Conservation (phyloP, 192 early-diverging fungal genomes). For the Haplosporangium gracile region DNA sequence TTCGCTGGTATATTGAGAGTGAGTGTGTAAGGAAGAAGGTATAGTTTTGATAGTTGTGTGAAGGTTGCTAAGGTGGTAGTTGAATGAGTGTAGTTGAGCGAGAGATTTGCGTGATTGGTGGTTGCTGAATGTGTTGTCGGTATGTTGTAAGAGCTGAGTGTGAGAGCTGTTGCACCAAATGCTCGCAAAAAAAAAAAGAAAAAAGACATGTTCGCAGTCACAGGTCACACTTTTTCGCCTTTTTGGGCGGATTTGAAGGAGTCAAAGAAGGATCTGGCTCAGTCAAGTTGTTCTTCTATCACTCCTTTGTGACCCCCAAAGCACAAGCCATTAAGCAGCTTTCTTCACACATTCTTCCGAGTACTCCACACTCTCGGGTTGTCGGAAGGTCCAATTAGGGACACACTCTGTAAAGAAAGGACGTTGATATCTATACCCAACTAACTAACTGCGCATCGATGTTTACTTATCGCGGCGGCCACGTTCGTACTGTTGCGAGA, state of each 20-base stretch:
- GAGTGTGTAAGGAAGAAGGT: not conserved
- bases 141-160: not conserved
- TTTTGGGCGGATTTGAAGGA: not conserved
- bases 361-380: not conserved
- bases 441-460: not conserved
- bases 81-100: not conserved
- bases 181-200: not conserved
- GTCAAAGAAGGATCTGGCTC: not conserved
- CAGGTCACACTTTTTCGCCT: not conserved
- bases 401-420: not conserved
- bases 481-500: conserved; percentile 71
- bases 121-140: not conserved
- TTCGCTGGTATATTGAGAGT: not conserved
- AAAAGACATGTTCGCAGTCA: not conserved
- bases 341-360: not conserved
- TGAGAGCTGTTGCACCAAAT: not conserved
- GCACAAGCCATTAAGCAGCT: not conserved
- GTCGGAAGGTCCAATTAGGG: not conserved
- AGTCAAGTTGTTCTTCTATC: not conserved
- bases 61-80: not conserved
- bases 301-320: not conserved
- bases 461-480: conserved; percentile 7
- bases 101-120: not conserved
- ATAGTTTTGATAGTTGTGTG: not conserved
- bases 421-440: not conserved